These are phyloP conservation scores for Penicillium sp. DNA, from an alignment of 2,329 filamentous ascomycete species.

Conservation along the genomic window DNA sequence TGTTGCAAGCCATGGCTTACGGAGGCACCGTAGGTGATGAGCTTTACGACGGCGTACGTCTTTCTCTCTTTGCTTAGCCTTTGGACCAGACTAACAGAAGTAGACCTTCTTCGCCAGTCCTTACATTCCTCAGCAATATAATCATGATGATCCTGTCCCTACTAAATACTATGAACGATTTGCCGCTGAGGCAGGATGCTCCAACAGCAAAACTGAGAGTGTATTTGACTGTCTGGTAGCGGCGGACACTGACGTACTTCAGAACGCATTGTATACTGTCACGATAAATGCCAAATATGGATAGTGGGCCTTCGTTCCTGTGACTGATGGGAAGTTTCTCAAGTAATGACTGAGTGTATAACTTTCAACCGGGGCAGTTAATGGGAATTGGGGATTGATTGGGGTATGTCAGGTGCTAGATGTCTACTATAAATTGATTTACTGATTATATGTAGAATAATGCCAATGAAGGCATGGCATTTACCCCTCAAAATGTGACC, in stretches of 20 bases:
- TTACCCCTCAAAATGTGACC: constrained; percentile 27
- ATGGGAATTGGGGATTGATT: constrained; percentile 35
- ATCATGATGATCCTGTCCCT: constrained; percentile 43
- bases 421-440: background rate
- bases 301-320: constrained; percentile 43
- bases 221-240: constrained; percentile 41
- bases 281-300: constrained; percentile 42
- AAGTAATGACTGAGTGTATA: constrained; percentile 45
- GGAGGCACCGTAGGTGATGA: constrained; percentile 2
- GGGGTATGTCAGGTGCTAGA: constrained; percentile 32
- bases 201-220: constrained; percentile 14
- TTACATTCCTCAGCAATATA: constrained; percentile 55
- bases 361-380: constrained; percentile 41
- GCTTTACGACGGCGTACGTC: constrained; percentile 4
- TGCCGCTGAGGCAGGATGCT: constrained; percentile 39
- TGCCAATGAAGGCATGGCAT: constrained; percentile 39
- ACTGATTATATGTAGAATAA: no score
- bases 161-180: constrained; percentile 49
- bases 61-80: constrained; percentile 18
- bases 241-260: constrained; percentile 31
- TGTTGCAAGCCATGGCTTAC: constrained; percentile 13
- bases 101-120: constrained; percentile 42
- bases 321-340: constrained; percentile 48
- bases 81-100: background rate
- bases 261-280: constrained; percentile 30